Evolutionary conservation across 495 filamentous ascomycete genomes (phyloP), one percentile per base, ranked within the genome.

Genomic region (Astrocystis sublimbata): DNA sequence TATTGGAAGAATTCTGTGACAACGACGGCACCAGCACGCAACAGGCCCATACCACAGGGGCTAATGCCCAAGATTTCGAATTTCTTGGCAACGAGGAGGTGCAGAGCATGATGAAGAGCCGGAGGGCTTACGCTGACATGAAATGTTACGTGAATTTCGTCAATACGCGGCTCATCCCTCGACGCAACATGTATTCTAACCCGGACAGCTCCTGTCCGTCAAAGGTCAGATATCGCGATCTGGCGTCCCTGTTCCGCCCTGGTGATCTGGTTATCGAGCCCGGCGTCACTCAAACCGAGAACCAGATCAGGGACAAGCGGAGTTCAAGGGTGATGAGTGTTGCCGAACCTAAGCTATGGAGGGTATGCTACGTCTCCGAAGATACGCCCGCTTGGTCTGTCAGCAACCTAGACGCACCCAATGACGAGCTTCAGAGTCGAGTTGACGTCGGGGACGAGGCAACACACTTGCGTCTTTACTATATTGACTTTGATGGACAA

Each of bases 221-320:
- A 0, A 72, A 63, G 33, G 56, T 77, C 31, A 68, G 67, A 28
- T 77, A 73, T 43, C 60, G 68, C 15, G 73, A 79, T 54, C 58
- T 80, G 4, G 76, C 75, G 70, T 69, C 67, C 9, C 57, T 80
- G 0, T 79, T 78, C 56, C 69, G 71, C 4, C 65, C 69, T 0
- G 74, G 76, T 2, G 68, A 74, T 17, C 49, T 76, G 4, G 62
- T 79, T 30, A 36, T 61, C 19, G 58, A 61, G 21, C 58, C 58
- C 13, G 38, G 47, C 12, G 12, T 43, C 10, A 26, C 47, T 19
- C 58, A 61, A 15, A 6, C 49, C 13, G 58, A 61, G 38, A 53
- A 21, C 35, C 42, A 21, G 38, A 45, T 28, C 3, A 33, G 38
- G 30, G 50, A 61, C 19, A 61, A 53, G 15, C 58, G 46, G 6